These are phyloP conservation scores for Venturia nashicola DNA, from an alignment of 2,329 filamentous ascomycete genomes.

Conservation along the genomic window DNA sequence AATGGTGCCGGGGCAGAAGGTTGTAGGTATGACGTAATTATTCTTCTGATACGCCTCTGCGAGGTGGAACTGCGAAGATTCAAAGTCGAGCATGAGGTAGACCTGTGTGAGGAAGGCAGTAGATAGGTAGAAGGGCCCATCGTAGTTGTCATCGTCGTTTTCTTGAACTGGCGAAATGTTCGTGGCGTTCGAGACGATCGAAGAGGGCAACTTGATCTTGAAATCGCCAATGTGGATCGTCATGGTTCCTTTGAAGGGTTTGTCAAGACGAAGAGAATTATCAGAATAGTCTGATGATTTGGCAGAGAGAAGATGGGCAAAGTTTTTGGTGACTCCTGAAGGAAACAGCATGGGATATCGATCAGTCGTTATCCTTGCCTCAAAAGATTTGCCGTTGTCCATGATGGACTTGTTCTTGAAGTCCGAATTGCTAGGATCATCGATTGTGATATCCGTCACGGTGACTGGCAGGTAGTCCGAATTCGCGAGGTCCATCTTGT, in stretches of 20 bases:
- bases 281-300: slow-evolving; percentile 19
- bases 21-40: slow-evolving; percentile 27
- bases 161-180: slow-evolving; percentile 15
- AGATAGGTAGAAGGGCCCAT: slow-evolving; percentile 24
- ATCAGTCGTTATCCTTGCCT: slow-evolving; percentile 30
- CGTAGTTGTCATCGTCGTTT: slow-evolving; percentile 13
- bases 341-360: slow-evolving; percentile 31
- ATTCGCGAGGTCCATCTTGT: slow-evolving; percentile 21
- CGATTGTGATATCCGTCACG: slow-evolving; percentile 28
- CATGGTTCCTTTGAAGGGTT: slow-evolving; percentile 26
- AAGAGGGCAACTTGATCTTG: slow-evolving; percentile 25
- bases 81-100: slow-evolving; percentile 33
- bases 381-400: slow-evolving; percentile 19
- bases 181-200: slow-evolving; percentile 23
- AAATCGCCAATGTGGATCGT: slow-evolving; percentile 30
- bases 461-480: slow-evolving; percentile 25
- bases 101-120: slow-evolving; percentile 29
- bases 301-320: slow-evolving; percentile 23
- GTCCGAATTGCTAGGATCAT: slow-evolving; percentile 15
- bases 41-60: slow-evolving; percentile 26
- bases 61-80: slow-evolving; percentile 27
- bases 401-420: slow-evolving; percentile 9
- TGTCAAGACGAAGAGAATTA: slow-evolving; percentile 24
- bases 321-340: slow-evolving; percentile 27
- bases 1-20: slow-evolving; percentile 27